These are phyloP conservation scores for Starmerella floris DNA, from an alignment of 805 yeast species.

Conservation along the genomic window DNA sequence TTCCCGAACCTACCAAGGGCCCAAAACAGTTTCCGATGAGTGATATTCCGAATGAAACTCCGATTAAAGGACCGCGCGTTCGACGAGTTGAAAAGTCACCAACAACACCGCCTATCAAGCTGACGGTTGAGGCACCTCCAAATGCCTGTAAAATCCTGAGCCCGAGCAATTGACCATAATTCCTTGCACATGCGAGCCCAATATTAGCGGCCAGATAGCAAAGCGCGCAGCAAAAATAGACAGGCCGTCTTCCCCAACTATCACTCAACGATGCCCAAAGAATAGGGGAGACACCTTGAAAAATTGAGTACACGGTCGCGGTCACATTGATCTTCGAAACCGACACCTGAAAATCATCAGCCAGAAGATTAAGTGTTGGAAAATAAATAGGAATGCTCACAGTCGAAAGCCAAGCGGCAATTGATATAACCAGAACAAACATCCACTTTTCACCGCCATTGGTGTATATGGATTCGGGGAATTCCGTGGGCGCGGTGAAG, in stretches of 20 bases:
- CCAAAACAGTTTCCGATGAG: conserved; percentile 68
- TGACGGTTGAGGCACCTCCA: conserved; percentile 62
- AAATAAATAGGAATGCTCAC: conserved; percentile 66
- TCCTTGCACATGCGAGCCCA: conserved; percentile 48
- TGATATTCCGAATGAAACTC: conserved; percentile 50
- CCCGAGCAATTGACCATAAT: conserved; percentile 48
- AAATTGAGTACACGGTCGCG: conserved; percentile 59
- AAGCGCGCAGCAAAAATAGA: conserved; percentile 40
- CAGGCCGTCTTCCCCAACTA: conserved; percentile 57
- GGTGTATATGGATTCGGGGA: conserved; percentile 11
- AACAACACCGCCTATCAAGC: conserved; percentile 54
- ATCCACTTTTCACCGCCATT: conserved; percentile 13
- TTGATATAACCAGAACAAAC: conserved; percentile 8
- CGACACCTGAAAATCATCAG: conserved; percentile 40
- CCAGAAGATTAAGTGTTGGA: conserved; percentile 56
- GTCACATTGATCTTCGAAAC: conserved; percentile 53
- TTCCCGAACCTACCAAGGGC: conserved; percentile 49
- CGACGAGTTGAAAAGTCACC: conserved; percentile 58
- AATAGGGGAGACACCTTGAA: conserved; percentile 69
- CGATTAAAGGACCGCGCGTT: conserved; percentile 60
- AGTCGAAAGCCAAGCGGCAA: conserved; percentile 34
- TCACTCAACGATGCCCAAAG: conserved; percentile 60
- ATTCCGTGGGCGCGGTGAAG: conserved; percentile 1
- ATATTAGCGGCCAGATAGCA: conserved; percentile 49
- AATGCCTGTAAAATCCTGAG: conserved; percentile 66